Evolutionary conservation across 495 filamentous ascomycete genomes (phyloP).

Genomic region (Podospora conica): DNA sequence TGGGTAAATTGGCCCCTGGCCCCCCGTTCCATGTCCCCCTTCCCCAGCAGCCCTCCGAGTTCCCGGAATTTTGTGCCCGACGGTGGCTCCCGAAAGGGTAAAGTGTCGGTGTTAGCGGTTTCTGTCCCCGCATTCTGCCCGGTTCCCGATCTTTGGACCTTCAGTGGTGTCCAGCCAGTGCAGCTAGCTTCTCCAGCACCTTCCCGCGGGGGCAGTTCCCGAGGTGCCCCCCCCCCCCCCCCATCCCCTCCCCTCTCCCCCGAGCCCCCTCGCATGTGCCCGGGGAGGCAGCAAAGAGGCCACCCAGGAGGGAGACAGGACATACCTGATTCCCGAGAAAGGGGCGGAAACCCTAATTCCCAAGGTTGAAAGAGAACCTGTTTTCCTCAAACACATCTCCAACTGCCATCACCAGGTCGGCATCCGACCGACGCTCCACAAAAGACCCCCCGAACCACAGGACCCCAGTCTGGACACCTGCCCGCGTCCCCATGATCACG

Average conservation of each 20-base stretch:
- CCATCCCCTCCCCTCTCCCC: not conserved
- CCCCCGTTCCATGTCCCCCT: no score
- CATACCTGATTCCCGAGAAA: not conserved
- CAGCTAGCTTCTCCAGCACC: not conserved
- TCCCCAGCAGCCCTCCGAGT: conserved; percentile 2
- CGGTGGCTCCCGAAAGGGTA: conserved; percentile 20
- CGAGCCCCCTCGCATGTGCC: not conserved
- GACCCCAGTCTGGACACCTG: not conserved
- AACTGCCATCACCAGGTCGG: not conserved
- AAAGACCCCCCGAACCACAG: no score
- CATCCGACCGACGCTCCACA: no score
- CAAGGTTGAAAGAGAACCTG: not conserved
- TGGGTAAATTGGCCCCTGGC: conserved; percentile 8
- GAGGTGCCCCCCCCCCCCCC: not conserved
- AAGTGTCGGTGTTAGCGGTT: conserved; percentile 31
- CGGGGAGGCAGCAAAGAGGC: not conserved
- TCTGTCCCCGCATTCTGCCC: conserved; percentile 32
- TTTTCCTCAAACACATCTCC: not conserved
- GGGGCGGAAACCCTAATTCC: not conserved
- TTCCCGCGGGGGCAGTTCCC: not conserved
- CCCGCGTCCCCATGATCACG: not conserved
- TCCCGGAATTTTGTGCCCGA: conserved; percentile 26
- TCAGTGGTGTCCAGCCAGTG: not conserved
- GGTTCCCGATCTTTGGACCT: conserved; percentile 26
- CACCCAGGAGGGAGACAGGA: not conserved